phyloP scores from a whole-genome alignment of 805 yeast species.

The Metschnikowia lachancei region DNA sequence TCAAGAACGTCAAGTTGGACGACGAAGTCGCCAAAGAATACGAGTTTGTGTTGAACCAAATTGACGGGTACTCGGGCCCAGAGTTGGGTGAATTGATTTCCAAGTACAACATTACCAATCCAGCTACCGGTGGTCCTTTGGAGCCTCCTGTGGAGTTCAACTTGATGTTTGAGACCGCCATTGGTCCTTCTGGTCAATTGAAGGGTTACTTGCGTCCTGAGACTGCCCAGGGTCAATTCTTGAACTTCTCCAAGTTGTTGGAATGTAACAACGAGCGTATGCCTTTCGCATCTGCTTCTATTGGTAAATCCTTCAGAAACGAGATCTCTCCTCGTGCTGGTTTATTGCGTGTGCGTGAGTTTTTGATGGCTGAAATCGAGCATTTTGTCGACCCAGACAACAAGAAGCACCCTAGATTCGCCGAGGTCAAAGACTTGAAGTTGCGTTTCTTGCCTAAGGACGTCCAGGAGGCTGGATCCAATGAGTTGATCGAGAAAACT shows the following conservation, averaged over 20 bases:
- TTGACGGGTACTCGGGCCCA: slow-evolving; percentile 92
- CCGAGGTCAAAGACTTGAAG: slow-evolving; percentile 67
- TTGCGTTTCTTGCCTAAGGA: slow-evolving; percentile 81
- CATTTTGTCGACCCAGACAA: slow-evolving; percentile 94
- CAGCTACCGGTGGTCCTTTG: slow-evolving; percentile 80
- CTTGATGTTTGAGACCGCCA: slow-evolving; percentile 98
- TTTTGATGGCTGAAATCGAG: slow-evolving; percentile 98
- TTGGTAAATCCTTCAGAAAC: slow-evolving; percentile 98
- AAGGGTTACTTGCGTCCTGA: slow-evolving; percentile 97
- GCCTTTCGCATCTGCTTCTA: slow-evolving; percentile 99
- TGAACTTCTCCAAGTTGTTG: slow-evolving; percentile 88
- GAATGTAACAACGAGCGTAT: slow-evolving; percentile 94
- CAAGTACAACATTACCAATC: slow-evolving; percentile 83
- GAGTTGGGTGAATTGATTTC: slow-evolving; percentile 86
- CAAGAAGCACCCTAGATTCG: slow-evolving; percentile 79
- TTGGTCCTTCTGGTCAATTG: slow-evolving; percentile 96
- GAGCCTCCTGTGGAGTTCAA: slow-evolving; percentile 94
- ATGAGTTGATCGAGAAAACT: slow-evolving; percentile 59
- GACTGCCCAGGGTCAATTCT: slow-evolving; percentile 99
- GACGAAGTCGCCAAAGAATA: slow-evolving; percentile 78
- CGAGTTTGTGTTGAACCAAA: slow-evolving; percentile 83
- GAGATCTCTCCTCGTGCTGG: slow-evolving; percentile 99
- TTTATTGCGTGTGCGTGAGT: slow-evolving; percentile 94
- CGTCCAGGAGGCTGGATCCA: slow-evolving; percentile 83
- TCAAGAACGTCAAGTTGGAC: slow-evolving; percentile 85